Conservation (phyloP, 768 basidiomycete genomes). For the Tylopilus vinaceipallidus region DNA sequence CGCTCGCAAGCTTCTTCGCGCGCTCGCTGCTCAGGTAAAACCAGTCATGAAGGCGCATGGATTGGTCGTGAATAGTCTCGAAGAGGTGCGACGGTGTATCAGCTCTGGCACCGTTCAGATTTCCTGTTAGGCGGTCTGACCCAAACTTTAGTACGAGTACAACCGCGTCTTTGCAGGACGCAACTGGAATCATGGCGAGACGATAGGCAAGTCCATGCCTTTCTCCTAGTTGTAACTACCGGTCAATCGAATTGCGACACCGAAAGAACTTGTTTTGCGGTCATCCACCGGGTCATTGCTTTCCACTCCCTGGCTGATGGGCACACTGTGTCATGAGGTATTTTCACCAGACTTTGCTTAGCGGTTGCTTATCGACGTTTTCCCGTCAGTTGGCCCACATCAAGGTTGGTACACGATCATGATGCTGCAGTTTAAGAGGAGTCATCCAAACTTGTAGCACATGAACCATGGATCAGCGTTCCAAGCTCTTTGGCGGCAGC, state of each 20-base stretch:
- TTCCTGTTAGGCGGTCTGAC: background rate
- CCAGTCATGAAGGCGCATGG: conserved; percentile 83
- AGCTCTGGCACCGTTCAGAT: background rate
- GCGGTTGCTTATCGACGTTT: conserved; percentile 5
- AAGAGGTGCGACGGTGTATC: conserved; percentile 61
- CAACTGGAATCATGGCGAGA: conserved; percentile 85
- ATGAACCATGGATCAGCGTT: conserved; percentile 80
- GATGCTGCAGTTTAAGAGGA: background rate
- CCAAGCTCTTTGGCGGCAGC: conserved; percentile 68
- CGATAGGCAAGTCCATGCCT: conserved; percentile 49
- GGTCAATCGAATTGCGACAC: background rate
- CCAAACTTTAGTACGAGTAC: conserved; percentile 60
- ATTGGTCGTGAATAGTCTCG: conserved; percentile 72
- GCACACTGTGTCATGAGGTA: conserved; percentile 84
- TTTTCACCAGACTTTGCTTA: conserved; percentile 13
- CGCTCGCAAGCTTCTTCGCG: conserved; percentile 69
- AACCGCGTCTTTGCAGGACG: conserved; percentile 78
- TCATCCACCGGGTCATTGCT: conserved; percentile 58
- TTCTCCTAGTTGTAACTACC: background rate
- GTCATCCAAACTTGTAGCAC: conserved; percentile 49
- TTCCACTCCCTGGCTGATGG: conserved; percentile 66
- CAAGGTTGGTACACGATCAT: conserved; percentile 45
- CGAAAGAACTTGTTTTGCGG: conserved; percentile 71
- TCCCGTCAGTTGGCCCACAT: conserved; percentile 71
- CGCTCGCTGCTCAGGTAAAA: conserved; percentile 79